Conservation (phyloP, 2,329 filamentous ascomycete genomes). For the Didymosphaeria variabile region DNA sequence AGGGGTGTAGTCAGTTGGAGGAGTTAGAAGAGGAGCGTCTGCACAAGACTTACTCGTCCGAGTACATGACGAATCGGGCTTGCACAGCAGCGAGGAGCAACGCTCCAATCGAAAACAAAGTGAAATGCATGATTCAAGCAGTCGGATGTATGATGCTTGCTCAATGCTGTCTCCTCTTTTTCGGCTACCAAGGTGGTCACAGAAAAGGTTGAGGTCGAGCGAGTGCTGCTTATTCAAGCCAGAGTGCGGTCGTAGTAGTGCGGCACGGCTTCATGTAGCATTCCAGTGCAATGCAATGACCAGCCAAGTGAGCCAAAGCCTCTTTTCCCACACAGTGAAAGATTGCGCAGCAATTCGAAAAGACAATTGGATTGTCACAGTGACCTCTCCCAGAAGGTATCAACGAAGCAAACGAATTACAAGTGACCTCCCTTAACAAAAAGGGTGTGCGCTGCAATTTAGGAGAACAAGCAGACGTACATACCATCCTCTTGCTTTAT, state of each 20-base stretch:
- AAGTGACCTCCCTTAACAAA: not conserved
- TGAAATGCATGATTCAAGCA: slow-evolving; percentile 33
- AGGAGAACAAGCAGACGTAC: not conserved
- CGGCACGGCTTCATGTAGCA: not conserved
- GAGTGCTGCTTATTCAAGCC: slow-evolving; percentile 5
- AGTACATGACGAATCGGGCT: slow-evolving; percentile 43
- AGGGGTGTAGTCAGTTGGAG: slow-evolving; percentile 2
- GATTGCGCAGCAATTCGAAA: not conserved
- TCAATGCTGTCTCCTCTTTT: not conserved
- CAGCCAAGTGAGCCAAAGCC: not conserved
- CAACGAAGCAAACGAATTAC: not conserved
- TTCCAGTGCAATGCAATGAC: not conserved
- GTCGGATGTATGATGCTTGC: not conserved
- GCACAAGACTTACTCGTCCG: slow-evolving; percentile 40
- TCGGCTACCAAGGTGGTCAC: not conserved
- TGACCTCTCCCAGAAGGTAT: not conserved
- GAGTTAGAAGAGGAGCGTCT: not conserved
- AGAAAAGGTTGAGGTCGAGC: slow-evolving; percentile 3
- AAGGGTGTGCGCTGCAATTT: not conserved
- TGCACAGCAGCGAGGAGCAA: slow-evolving; percentile 24
- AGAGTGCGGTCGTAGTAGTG: not conserved
- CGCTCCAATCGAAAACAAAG: slow-evolving; percentile 25
- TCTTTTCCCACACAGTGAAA: not conserved
- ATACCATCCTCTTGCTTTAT: slow-evolving; percentile 2
- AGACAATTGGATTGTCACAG: not conserved